A percentile compares a stretch with the other conserved stretches of the same genome.
These are phyloP conservation scores for Rhodotorula sp. DNA, from an alignment of 1,284 basidiomycete species.

Conservation along the genomic window DNA sequence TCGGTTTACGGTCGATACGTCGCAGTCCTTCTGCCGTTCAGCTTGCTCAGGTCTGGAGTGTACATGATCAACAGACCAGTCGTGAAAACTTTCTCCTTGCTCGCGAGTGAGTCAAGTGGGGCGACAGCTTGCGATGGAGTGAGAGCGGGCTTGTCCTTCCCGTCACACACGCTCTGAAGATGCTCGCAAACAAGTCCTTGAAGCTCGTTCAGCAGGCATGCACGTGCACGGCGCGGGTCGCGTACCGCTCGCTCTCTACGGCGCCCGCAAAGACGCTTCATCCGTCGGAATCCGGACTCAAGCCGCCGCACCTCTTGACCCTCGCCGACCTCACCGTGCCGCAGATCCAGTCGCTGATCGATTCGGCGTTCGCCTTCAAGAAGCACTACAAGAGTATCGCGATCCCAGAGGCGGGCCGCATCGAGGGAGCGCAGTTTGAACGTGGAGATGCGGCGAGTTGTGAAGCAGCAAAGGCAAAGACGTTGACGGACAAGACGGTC, in stretches of 20 bases:
- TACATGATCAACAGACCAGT: too few species aligned
- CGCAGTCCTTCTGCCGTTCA: too few species aligned
- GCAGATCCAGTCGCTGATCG: slow-evolving; percentile 58
- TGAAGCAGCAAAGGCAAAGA: slow-evolving; percentile 14
- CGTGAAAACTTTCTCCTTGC: too few species aligned
- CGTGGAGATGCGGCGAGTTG: background rate
- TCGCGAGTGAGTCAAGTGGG: too few species aligned
- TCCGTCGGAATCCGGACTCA: slow-evolving; percentile 31
- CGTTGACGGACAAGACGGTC: slow-evolving; percentile 66
- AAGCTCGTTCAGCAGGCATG: background rate
- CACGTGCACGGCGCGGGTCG: background rate
- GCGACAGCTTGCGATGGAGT: background rate
- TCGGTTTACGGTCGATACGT: too few species aligned
- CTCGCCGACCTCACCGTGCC: slow-evolving; percentile 73
- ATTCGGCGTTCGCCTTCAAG: slow-evolving; percentile 48
- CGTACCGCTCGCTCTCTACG: slow-evolving; percentile 25
- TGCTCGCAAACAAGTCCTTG: slow-evolving; percentile 11
- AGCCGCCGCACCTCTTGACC: slow-evolving; percentile 69
- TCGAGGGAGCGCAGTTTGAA: slow-evolving; percentile 22
- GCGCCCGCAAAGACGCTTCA: slow-evolving; percentile 35
- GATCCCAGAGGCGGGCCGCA: slow-evolving; percentile 22
- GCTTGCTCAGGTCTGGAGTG: too few species aligned
- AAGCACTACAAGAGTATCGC: slow-evolving; percentile 42
- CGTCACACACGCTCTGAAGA: background rate
- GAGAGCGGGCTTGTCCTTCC: background rate